Evolutionary conservation across 805 yeast genomes (phyloP), one percentile per base, ranked within the genome.

Genomic region (Wickerhamomyces bisporus): DNA sequence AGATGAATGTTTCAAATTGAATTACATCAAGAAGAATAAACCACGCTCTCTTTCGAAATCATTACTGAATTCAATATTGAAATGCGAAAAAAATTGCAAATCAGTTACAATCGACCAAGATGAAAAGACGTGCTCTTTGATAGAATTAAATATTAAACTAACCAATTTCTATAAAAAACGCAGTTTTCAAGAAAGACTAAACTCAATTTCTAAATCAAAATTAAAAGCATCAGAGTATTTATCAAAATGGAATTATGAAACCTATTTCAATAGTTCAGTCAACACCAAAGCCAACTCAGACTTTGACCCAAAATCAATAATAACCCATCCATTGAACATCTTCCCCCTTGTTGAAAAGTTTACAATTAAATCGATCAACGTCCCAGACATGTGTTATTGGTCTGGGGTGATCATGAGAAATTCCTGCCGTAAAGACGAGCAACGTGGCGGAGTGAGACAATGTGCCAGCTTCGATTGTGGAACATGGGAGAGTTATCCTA

Each of bases 381-480:
- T 86, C 4, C 75, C 81, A 30, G 96, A 89, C 49, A 78, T 88
- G 69, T 81, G 84, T 49, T 88, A 89, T 61, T 91, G 98, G 98
- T 86, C 97, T 3, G 93, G 96, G 4, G 95, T 91, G n/a, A 87
- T 89, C 28, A 93, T 93, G 89, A 71, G 98, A 39, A 93, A 93
- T 60, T 88, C 96, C 1, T 91, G 96, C 57, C 75, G 97, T 40
- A 80, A 89, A 53, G 93, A 91, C 58, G 97, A 89, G 55, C 60
- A 72, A 30, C 73, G 82, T 41, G 91, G 91, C 14, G 96, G 97
- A 2, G 83, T 91, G 23, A 73, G 98, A 37, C 98, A 93, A 62
- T 91, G 98, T 61, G 96, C 97, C 1, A 82, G 81, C 57, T 84
- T 88, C 49, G 83, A 79, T 20, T 91, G 98, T 64, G 97, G 97